Percentiles rank a stretch among this genome's conserved stretches.
These are phyloP conservation scores for Phlebiopsis gigantea DNA, from an alignment of 768 basidiomycete genomes.

Conservation along the genomic window DNA sequence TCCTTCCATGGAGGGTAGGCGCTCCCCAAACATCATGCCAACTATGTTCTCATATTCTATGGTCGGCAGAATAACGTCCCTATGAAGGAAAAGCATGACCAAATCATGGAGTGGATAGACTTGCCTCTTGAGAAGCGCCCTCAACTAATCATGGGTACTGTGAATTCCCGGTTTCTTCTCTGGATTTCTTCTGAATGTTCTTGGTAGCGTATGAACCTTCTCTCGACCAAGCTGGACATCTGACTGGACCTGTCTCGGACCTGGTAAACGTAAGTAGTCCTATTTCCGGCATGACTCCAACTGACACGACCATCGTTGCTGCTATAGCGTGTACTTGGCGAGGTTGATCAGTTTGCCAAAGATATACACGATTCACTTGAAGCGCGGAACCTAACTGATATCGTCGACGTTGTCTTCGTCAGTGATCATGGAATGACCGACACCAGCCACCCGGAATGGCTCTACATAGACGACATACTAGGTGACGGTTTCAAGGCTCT, in stretches of 20 bases:
- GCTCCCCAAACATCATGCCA: not conserved
- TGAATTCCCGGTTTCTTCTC: not conserved
- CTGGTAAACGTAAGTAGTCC: slow-evolving; percentile 53
- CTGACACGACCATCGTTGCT: not conserved
- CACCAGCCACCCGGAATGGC: slow-evolving; percentile 68
- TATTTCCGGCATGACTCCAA: not conserved
- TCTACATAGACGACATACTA: slow-evolving; percentile 80
- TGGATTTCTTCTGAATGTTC: not conserved
- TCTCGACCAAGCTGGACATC: slow-evolving; percentile 81
- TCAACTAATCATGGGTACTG: slow-evolving; percentile 67
- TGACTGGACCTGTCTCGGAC: slow-evolving; percentile 60
- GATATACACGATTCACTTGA: slow-evolving; percentile 59
- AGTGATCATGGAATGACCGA: slow-evolving; percentile 92
- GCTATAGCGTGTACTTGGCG: slow-evolving; percentile 51
- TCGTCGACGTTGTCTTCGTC: slow-evolving; percentile 87
- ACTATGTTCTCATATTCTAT: not conserved
- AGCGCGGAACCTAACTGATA: slow-evolving; percentile 70
- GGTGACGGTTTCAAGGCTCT: slow-evolving; percentile 56
- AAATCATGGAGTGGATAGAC: slow-evolving; percentile 81
- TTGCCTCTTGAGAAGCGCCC: slow-evolving; percentile 66
- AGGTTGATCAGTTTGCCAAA: slow-evolving; percentile 72
- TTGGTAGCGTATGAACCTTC: slow-evolving; percentile 74
- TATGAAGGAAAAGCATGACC: slow-evolving; percentile 63
- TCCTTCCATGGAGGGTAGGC: slow-evolving; percentile 68
- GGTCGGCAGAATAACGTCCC: slow-evolving; percentile 50